Evolutionary conservation across 495 filamentous ascomycete species (phyloP).

Genomic region (Aspergillus steynii): DNA sequence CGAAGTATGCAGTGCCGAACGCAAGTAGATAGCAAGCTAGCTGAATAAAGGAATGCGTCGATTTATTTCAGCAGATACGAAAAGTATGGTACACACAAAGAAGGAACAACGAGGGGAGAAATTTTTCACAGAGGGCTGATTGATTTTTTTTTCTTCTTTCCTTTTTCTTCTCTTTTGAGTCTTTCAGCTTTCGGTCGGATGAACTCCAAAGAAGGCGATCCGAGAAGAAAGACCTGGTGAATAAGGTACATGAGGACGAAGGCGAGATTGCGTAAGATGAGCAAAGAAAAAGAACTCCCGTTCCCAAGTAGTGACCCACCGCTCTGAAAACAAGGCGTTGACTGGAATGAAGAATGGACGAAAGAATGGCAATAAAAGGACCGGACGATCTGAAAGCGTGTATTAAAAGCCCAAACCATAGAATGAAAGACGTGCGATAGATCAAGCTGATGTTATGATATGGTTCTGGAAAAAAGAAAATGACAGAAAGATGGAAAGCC

Average conservation of each 20-base stretch:
- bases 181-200: background rate
- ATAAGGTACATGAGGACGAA: background rate
- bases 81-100: background rate
- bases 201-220: background rate
- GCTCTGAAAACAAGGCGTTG: constrained; percentile 8
- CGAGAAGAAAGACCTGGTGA: background rate
- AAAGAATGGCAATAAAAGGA: background rate
- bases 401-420: background rate
- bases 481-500: background rate
- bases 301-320: background rate
- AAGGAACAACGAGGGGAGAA: background rate
- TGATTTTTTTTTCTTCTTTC: background rate
- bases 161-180: background rate
- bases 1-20: no score
- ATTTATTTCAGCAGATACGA: background rate
- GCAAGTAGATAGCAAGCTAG: no score
- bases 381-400: background rate
- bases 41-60: background rate
- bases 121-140: background rate
- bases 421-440: background rate
- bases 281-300: background rate
- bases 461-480: background rate
- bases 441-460: constrained; percentile 2
- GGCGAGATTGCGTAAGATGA: background rate
- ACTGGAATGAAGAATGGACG: background rate